Evolutionary conservation across 1,139 yeast genomes (phyloP).

Genomic region (Pichia norvegensis): DNA sequence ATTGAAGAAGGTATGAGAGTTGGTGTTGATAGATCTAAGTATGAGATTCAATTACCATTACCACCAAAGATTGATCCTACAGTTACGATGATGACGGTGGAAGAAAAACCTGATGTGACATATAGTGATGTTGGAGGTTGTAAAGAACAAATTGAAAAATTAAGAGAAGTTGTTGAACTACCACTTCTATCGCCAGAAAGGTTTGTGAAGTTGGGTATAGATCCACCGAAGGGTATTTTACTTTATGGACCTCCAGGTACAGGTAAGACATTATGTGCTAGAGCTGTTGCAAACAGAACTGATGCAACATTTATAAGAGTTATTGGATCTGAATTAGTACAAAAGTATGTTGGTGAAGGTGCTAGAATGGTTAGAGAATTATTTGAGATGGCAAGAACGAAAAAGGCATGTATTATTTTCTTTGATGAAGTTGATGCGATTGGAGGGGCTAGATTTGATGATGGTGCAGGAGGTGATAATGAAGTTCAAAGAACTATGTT

Average conservation of each 20-base stretch:
- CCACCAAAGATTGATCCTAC: constrained; percentile 97
- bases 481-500: constrained; percentile 99
- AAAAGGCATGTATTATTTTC: constrained; percentile 92
- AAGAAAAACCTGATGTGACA: constrained; percentile 92
- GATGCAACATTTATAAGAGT: constrained; percentile 98
- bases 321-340: constrained; percentile 95
- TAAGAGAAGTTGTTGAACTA: constrained; percentile 93
- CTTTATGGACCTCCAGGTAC: constrained; percentile 98
- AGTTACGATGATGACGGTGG: constrained; percentile 99
- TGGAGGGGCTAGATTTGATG: constrained; percentile 98
- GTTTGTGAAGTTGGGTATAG: constrained; percentile 92
- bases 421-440: constrained; percentile 98
- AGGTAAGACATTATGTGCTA: constrained; percentile 94
- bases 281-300: constrained; percentile 98
- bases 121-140: constrained; percentile 95
- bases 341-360: constrained; percentile 98
- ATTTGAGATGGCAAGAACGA: constrained; percentile 97
- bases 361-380: constrained; percentile 98
- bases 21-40: constrained; percentile 95
- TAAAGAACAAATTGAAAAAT: constrained; percentile 93
- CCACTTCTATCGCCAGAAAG: constrained; percentile 93
- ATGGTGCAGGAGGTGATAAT: constrained; percentile 98
- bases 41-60: constrained; percentile 91
- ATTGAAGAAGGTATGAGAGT: constrained; percentile 99
- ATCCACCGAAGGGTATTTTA: constrained; percentile 95